Conservation (phyloP, 768 basidiomycete genomes). For the Leccinum longicurvipes region DNA sequence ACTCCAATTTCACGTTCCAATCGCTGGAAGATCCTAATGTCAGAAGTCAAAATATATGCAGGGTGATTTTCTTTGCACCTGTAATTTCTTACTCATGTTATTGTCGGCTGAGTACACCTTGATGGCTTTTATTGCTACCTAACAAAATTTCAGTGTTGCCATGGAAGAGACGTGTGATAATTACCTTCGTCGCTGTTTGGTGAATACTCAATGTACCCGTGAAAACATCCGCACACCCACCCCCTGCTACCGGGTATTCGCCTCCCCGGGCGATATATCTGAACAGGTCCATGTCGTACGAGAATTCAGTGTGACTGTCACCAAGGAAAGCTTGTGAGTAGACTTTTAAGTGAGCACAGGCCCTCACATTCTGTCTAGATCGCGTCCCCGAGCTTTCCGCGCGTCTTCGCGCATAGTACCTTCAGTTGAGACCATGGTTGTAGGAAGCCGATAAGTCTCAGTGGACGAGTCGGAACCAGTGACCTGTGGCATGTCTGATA, state of each 20-base stretch:
- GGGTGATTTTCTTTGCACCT: neutral
- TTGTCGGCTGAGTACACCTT: neutral
- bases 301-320: neutral
- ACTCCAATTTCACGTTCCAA: slow-evolving; percentile 1
- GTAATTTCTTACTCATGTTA: neutral
- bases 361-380: neutral
- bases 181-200: neutral
- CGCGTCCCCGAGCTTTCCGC: neutral
- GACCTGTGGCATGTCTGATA: neutral
- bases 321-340: neutral
- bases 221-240: neutral
- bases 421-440: neutral
- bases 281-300: neutral
- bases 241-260: neutral
- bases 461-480: neutral
- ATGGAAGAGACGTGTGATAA: neutral
- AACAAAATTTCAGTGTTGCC: neutral
- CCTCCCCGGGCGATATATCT: neutral
- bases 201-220: neutral
- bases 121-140: slow-evolving; percentile 5
- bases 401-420: neutral
- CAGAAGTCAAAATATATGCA: neutral
- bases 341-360: neutral
- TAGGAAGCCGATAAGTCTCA: neutral
- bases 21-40: neutral